Conservation (phyloP, 306 rosid species). For the Luffa aegyptiaca region DNA sequence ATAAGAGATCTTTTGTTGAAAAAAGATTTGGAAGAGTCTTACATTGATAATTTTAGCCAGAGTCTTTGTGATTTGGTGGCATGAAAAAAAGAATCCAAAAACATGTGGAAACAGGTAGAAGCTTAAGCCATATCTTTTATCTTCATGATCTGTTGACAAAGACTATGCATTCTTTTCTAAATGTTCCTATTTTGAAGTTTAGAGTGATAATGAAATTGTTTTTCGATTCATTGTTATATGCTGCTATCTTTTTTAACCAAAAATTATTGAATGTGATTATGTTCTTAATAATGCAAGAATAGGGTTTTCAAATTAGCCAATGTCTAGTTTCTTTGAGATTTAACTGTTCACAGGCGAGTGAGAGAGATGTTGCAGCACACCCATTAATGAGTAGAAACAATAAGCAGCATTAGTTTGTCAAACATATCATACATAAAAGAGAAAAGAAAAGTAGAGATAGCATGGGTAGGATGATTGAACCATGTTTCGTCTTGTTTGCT, state of each 20-base stretch:
- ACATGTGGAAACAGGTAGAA: not conserved
- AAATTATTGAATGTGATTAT: not conserved
- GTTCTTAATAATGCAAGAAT: too few relatives aligned
- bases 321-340: too few relatives aligned
- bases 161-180: not conserved
- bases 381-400: too few relatives aligned
- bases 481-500: too few relatives aligned
- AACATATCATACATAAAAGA: too few relatives aligned
- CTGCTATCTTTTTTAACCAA: not conserved
- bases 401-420: too few relatives aligned
- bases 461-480: too few relatives aligned
- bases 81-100: not conserved
- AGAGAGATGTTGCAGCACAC: too few relatives aligned
- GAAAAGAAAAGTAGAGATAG: too few relatives aligned
- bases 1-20: slow-evolving; percentile 33
- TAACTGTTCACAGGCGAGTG: too few relatives aligned
- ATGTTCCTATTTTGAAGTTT: not conserved
- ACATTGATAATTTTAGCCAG: slow-evolving; percentile 22
- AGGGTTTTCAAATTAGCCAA: too few relatives aligned
- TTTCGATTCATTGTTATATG: not conserved
- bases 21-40: slow-evolving; percentile 29
- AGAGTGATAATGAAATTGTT: not conserved
- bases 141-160: not conserved
- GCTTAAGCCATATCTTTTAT: not conserved
- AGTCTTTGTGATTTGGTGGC: not conserved